A percentile compares a stretch with the other conserved stretches of the same genome.
Conservation (phyloP, 352 stramenopile species). For the Hyaloperonospora brassicae region DNA sequence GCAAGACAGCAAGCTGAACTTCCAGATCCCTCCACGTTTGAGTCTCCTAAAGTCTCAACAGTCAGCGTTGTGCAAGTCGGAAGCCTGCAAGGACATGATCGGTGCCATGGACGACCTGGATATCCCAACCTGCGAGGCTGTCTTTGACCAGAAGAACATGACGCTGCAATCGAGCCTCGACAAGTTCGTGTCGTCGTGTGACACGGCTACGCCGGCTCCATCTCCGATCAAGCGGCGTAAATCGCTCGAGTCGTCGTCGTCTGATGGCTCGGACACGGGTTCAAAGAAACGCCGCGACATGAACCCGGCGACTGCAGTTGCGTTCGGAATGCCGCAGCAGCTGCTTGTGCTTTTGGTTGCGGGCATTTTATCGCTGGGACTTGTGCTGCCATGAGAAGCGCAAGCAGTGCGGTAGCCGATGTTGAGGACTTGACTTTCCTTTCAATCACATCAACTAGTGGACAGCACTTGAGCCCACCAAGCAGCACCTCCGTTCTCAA, state of each 20-base stretch:
- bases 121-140: constrained; percentile 39
- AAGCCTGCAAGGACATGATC: constrained; percentile 45
- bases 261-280: constrained; percentile 12
- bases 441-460: no score
- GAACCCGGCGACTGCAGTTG: constrained; percentile 10
- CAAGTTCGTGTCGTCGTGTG: constrained; percentile 36
- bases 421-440: neutral
- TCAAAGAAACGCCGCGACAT: constrained; percentile 14
- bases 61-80: constrained; percentile 33
- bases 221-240: constrained; percentile 42
- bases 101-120: constrained; percentile 47
- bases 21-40: constrained; percentile 32
- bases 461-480: no score
- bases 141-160: constrained; percentile 41
- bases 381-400: constrained; percentile 9
- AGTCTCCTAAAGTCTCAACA: constrained; percentile 27
- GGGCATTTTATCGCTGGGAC: constrained; percentile 12
- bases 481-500: no score
- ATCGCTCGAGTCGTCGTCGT: constrained; percentile 19
- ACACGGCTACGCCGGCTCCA: constrained; percentile 26
- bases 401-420: neutral
- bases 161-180: constrained; percentile 46
- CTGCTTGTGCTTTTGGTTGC: constrained; percentile 11
- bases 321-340: constrained; percentile 17
- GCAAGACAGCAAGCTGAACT: constrained; percentile 29